phyloP scores from a whole-genome alignment of 345 rosid genomes.

The Eucalyptus regnans region DNA sequence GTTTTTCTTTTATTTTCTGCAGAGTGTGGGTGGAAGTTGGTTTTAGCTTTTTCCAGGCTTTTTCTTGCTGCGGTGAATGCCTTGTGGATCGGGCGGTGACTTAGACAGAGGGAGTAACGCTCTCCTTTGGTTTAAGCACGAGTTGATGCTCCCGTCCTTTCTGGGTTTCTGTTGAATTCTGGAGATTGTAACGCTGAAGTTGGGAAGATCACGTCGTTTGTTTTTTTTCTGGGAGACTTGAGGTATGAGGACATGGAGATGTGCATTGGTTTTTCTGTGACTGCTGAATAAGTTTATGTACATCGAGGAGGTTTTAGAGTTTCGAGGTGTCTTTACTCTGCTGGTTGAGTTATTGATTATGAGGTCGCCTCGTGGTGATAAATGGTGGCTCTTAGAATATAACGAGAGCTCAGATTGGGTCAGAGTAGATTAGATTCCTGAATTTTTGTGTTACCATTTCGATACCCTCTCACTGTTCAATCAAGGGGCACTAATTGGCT shows the following conservation, averaged over 20 bases:
- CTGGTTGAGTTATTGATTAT: background rate
- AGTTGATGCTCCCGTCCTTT: background rate
- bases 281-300: background rate
- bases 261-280: background rate
- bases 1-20: background rate
- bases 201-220: background rate
- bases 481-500: background rate
- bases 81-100: background rate
- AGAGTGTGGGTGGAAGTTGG: background rate
- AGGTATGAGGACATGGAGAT: background rate
- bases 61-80: background rate
- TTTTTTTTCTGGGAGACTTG: background rate
- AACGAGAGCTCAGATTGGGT: background rate
- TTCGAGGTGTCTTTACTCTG: conserved; percentile 7
- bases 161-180: conserved; percentile 9
- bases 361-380: conserved; percentile 4
- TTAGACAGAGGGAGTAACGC: background rate
- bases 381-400: background rate
- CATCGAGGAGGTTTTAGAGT: conserved; percentile 9
- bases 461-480: background rate
- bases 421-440: background rate
- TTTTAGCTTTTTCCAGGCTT: background rate
- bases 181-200: background rate
- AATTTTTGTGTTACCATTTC: background rate
- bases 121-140: background rate